Percentiles rank a stretch among this genome's conserved stretches.
phyloP scores from a whole-genome alignment of 1,139 yeast genomes.

The Taphrina confusa region DNA sequence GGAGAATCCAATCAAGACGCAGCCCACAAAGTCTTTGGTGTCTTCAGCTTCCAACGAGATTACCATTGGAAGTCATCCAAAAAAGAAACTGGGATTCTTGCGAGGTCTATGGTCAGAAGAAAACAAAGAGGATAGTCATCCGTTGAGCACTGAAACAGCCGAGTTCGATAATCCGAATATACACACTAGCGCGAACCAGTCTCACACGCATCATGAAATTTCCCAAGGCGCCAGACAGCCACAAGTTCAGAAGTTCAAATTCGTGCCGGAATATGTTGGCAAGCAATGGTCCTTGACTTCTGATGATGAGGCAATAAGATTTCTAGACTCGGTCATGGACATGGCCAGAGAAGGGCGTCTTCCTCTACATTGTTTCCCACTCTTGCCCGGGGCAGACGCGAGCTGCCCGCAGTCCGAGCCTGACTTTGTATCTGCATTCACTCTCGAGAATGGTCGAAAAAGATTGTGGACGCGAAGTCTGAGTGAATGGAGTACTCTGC shows the following conservation, averaged over 20 bases:
- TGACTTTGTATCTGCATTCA: conserved; percentile 1
- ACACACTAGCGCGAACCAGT: neutral
- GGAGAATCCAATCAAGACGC: neutral
- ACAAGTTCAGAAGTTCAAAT: conserved; percentile 17
- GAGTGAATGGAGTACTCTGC: conserved; percentile 28
- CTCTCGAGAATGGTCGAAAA: conserved; percentile 15
- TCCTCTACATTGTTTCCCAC: conserved; percentile 16
- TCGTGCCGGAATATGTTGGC: conserved; percentile 29
- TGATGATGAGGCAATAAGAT: conserved; percentile 32
- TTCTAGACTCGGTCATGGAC: conserved; percentile 31
- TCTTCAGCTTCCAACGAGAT: neutral
- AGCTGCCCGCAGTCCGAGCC: no score
- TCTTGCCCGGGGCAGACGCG: neutral
- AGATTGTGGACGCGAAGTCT: conserved; percentile 28
- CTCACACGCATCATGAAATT: no score
- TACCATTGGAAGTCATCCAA: neutral
- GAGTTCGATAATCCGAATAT: neutral
- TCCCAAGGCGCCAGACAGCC: neutral
- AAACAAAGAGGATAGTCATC: conserved; percentile 9
- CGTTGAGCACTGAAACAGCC: neutral
- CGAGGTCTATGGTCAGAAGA: conserved; percentile 32
- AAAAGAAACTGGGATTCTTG: conserved; percentile 21
- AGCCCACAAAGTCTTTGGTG: neutral
- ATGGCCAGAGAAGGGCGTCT: conserved; percentile 21
- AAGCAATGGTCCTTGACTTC: conserved; percentile 33